These are phyloP conservation scores for Salvia hispanica DNA, from an alignment of 257 asterid genomes.

Conservation along the genomic window DNA sequence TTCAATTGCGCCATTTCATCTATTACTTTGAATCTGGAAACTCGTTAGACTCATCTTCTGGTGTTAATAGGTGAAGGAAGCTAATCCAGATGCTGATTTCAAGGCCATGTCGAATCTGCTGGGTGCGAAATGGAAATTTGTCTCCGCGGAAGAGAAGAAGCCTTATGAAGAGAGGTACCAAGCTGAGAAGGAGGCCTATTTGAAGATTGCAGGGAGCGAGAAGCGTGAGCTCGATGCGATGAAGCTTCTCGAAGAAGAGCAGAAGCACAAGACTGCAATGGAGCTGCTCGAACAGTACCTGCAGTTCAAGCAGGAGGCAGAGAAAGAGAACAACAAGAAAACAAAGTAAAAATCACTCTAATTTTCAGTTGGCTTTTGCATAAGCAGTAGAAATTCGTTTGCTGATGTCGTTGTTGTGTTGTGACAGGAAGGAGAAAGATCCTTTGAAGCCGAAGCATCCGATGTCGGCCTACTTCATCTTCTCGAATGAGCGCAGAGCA, in stretches of 20 bases:
- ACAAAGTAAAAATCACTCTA: constrained; percentile 42
- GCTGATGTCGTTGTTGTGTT: not conserved
- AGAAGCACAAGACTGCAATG: constrained; percentile 84
- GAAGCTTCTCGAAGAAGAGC: constrained; percentile 86
- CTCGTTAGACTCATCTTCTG: not conserved
- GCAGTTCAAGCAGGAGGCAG: constrained; percentile 69
- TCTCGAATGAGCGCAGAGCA: constrained; percentile 65
- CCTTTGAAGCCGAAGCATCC: constrained; percentile 92
- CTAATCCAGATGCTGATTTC: constrained; percentile 72
- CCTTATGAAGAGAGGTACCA: constrained; percentile 86
- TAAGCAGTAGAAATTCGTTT: not conserved
- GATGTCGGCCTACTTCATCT: constrained; percentile 74
- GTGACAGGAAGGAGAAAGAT: constrained; percentile 82
- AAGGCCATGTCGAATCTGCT: constrained; percentile 65
- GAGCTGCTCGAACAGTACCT: constrained; percentile 87
- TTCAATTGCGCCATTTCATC: not conserved
- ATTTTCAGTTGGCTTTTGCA: not conserved
- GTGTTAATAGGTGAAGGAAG: constrained; percentile 63
- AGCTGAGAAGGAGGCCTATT: constrained; percentile 72
- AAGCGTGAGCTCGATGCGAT: constrained; percentile 85
- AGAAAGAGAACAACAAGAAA: constrained; percentile 56
- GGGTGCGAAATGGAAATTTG: constrained; percentile 80
- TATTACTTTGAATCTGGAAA: not conserved
- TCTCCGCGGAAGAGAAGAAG: constrained; percentile 76
- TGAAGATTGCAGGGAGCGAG: constrained; percentile 67